phyloP scores from a whole-genome alignment of 148 eudicot genomes.

The Talinum fruticosum region DNA sequence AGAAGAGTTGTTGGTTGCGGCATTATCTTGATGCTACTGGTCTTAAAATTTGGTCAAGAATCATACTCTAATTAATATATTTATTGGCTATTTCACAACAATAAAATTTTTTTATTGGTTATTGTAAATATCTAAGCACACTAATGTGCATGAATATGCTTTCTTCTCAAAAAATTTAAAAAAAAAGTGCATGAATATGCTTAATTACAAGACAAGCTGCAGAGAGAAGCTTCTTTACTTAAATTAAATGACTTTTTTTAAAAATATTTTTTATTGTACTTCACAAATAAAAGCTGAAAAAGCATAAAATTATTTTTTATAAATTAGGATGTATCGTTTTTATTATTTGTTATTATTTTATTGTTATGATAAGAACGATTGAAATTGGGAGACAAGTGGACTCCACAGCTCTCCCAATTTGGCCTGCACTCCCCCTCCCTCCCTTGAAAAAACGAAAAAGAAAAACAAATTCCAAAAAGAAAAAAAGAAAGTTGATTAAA shows the following conservation, averaged over 20 bases:
- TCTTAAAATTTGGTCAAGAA: neutral
- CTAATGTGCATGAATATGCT: neutral
- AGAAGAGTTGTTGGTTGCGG: neutral
- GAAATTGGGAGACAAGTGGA: constrained; percentile 24
- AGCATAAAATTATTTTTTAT: neutral
- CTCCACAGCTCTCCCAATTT: constrained; percentile 19
- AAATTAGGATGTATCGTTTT: neutral
- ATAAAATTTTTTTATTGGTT: neutral
- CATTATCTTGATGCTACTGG: neutral
- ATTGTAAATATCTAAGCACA: neutral
- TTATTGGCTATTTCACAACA: too few species aligned
- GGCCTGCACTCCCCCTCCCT: constrained; percentile 11
- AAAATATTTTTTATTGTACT: neutral
- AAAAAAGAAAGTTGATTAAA: too few species aligned
- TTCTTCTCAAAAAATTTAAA: too few species aligned
- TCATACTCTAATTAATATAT: too few species aligned
- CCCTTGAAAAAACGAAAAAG: too few species aligned
- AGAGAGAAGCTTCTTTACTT: neutral
- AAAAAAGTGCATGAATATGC: neutral
- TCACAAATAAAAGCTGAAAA: neutral
- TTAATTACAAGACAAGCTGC: neutral
- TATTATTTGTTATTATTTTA: neutral
- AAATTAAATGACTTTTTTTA: neutral
- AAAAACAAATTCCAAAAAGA: too few species aligned
- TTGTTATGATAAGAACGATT: neutral